A percentile compares a stretch with the other conserved stretches of the same genome.
phyloP scores from a whole-genome alignment of 169 alveolate genomes.

The Cryptosporidium baileyi region DNA sequence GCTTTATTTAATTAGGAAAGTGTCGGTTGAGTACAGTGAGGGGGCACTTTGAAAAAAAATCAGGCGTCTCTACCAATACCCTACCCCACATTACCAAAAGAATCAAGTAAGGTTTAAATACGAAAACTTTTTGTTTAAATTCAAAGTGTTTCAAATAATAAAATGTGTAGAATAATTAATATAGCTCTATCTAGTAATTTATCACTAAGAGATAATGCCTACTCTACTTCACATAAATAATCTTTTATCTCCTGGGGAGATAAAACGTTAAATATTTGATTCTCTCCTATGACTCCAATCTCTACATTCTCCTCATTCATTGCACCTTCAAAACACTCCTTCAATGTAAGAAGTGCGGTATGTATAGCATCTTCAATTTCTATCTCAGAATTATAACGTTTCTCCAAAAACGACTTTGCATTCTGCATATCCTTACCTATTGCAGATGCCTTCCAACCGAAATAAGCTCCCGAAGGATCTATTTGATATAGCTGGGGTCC shows the following conservation, averaged over 20 bases:
- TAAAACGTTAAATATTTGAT: slow-evolving; percentile 84
- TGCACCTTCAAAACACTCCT: slow-evolving; percentile 97
- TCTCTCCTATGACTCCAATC: slow-evolving; percentile 93
- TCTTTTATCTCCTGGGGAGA: slow-evolving; percentile 89
- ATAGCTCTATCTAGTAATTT: too few species aligned
- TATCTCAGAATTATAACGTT: slow-evolving; percentile 90
- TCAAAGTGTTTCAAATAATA: too few species aligned
- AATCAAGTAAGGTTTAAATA: too few species aligned
- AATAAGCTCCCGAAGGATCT: slow-evolving; percentile 99
- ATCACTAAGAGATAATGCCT: slow-evolving; percentile 71
- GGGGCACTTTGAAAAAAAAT: neutral
- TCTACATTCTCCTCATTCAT: slow-evolving; percentile 95
- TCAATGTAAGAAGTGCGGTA: slow-evolving; percentile 78
- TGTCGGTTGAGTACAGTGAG: neutral
- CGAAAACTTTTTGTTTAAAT: too few species aligned
- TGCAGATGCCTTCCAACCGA: slow-evolving; percentile 97
- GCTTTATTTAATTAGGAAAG: neutral
- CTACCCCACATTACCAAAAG: neutral
- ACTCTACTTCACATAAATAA: slow-evolving; percentile 90
- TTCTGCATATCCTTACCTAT: slow-evolving; percentile 95
- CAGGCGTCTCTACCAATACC: neutral
- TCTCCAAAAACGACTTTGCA: slow-evolving; percentile 94
- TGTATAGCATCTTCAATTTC: slow-evolving; percentile 93
- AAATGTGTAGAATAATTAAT: too few species aligned
- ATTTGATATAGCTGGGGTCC: slow-evolving; percentile 95